These are phyloP conservation scores for Gryganskiella cystojenkinii DNA, from an alignment of 192 early-diverging fungal genomes.

Conservation along the genomic window DNA sequence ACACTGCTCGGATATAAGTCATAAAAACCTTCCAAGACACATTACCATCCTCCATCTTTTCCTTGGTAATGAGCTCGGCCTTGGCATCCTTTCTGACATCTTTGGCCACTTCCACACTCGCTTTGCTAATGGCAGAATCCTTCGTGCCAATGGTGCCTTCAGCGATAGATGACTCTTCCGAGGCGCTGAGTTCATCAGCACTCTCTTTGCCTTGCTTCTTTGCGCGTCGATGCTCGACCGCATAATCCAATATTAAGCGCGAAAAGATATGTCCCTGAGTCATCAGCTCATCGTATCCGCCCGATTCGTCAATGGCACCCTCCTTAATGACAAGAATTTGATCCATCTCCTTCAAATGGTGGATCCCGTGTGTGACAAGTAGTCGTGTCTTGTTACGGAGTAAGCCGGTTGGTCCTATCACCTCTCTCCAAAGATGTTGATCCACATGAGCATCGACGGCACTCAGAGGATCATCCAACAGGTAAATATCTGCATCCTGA, in stretches of 20 bases:
- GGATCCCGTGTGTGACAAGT: constrained; percentile 84
- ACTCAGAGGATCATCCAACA: constrained; percentile 61
- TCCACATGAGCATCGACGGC: constrained; percentile 71
- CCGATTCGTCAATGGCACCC: constrained; percentile 75
- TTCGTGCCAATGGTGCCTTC: constrained; percentile 50
- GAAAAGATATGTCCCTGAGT: constrained; percentile 62
- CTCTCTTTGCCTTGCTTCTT: constrained; percentile 17
- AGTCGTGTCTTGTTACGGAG: constrained; percentile 81
- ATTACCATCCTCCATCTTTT: constrained; percentile 84
- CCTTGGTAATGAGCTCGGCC: constrained; percentile 76
- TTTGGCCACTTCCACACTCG: constrained; percentile 32
- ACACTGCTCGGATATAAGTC: constrained; percentile 82
- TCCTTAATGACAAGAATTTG: constrained; percentile 75
- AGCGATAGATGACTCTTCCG: neutral
- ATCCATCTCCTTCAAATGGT: constrained; percentile 73
- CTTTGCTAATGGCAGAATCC: constrained; percentile 53
- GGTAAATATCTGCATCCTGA: constrained; percentile 72
- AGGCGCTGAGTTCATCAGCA: neutral
- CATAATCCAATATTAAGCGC: constrained; percentile 75
- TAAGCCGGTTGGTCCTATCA: constrained; percentile 85
- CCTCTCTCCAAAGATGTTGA: constrained; percentile 78
- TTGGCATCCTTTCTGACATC: constrained; percentile 35
- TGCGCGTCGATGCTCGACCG: constrained; percentile 44
- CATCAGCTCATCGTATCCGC: constrained; percentile 74
- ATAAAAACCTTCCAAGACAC: constrained; percentile 84